These are phyloP conservation scores for Xerophyta viscosa DNA, from an alignment of 106 monocot species.

Conservation along the genomic window DNA sequence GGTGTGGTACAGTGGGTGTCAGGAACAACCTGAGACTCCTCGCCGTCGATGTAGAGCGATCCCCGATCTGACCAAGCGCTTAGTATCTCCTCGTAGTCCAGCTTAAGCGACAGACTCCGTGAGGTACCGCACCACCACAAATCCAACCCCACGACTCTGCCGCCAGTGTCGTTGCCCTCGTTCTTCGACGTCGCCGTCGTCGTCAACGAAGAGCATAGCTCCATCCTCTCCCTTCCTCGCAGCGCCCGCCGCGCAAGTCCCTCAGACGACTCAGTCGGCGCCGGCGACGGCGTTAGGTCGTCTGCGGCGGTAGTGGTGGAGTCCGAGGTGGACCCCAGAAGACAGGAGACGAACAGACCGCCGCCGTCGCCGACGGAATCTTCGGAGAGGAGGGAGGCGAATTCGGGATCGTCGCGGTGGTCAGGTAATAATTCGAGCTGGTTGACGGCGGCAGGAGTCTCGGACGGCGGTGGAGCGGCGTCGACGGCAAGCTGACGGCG, in stretches of 20 bases:
- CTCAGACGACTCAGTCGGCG: slow-evolving; percentile 10
- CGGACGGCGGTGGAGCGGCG: not conserved
- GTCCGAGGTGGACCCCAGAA: slow-evolving; percentile 11
- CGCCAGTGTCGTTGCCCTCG: slow-evolving; percentile 12
- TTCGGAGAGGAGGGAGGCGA: slow-evolving; percentile 14
- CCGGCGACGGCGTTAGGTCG: not conserved
- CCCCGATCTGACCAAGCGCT: slow-evolving; percentile 50
- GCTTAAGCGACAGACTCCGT: slow-evolving; percentile 33
- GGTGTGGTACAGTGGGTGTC: slow-evolving; percentile 9
- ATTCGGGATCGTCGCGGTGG: slow-evolving; percentile 16
- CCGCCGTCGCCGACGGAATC: not conserved
- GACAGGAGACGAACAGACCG: slow-evolving; percentile 1
- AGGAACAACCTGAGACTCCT: slow-evolving; percentile 31
- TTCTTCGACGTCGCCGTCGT: slow-evolving; percentile 7
- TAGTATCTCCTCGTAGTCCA: slow-evolving; percentile 67
- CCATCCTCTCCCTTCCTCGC: slow-evolving; percentile 49
- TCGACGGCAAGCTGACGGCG: slow-evolving; percentile 1
- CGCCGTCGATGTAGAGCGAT: slow-evolving; percentile 43
- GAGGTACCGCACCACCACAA: slow-evolving; percentile 7
- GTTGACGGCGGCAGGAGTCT: not conserved
- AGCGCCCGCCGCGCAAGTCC: slow-evolving; percentile 44
- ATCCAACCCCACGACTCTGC: too few relatives aligned
- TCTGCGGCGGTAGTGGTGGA: not conserved
- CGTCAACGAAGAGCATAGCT: slow-evolving; percentile 18
- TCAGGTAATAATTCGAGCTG: slow-evolving; percentile 17